phyloP scores from a whole-genome alignment of 805 yeast genomes.

The Torulaspora quercuum region DNA sequence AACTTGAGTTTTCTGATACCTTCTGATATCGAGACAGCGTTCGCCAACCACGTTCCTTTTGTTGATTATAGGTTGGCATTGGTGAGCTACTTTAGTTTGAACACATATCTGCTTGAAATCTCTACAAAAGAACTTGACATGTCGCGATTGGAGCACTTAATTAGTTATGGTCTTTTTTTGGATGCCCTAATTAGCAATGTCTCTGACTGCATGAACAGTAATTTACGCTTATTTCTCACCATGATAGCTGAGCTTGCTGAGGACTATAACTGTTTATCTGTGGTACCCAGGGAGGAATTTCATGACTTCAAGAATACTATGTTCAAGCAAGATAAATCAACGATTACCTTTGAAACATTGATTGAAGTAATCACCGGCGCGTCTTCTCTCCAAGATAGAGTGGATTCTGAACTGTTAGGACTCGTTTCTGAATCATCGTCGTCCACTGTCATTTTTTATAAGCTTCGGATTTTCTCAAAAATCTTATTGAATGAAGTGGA shows the following conservation, averaged over 20 bases:
- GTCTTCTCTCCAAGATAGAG: background rate
- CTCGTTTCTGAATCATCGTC: conserved; percentile 2
- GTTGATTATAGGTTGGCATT: conserved; percentile 42
- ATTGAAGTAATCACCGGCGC: conserved; percentile 6
- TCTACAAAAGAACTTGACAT: conserved; percentile 13
- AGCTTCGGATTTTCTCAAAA: conserved; percentile 36
- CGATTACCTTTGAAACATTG: conserved; percentile 14
- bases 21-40: conserved; percentile 18
- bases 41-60: conserved; percentile 30
- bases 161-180: conserved; percentile 31
- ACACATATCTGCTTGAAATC: conserved; percentile 32
- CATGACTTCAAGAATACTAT: conserved; percentile 21
- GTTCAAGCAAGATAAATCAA: conserved; percentile 15
- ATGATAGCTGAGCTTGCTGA: conserved; percentile 38
- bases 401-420: background rate
- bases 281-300: conserved; percentile 20
- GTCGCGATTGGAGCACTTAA: conserved; percentile 14
- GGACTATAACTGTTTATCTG: conserved; percentile 39
- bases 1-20: conserved; percentile 18
- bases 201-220: conserved; percentile 15
- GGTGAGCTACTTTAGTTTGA: conserved; percentile 47
- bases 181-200: conserved; percentile 17
- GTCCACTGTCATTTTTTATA: conserved; percentile 30
- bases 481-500: conserved; percentile 37
- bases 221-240: conserved; percentile 30